Evolutionary conservation across 441 rosid genomes (phyloP).

Genomic region (Metrosideros polymorpha): DNA sequence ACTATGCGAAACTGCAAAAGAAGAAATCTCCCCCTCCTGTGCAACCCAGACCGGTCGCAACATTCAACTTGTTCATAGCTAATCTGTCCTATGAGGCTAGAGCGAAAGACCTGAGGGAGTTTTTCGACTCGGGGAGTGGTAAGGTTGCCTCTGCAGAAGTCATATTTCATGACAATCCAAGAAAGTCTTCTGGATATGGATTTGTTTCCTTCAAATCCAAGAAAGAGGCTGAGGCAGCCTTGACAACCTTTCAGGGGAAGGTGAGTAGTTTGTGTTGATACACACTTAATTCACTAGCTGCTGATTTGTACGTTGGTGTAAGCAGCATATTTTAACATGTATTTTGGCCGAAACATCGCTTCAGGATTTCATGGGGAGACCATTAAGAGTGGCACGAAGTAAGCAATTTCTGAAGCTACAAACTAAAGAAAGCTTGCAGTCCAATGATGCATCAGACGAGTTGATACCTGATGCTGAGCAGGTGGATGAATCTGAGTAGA

Average conservation of each 20-base stretch:
- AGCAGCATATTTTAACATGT: background rate
- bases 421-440: constrained; percentile 28
- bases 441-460: constrained; percentile 28
- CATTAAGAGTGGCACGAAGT: constrained; percentile 54
- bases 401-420: constrained; percentile 57
- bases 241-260: constrained; percentile 58
- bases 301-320: background rate
- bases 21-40: constrained; percentile 32
- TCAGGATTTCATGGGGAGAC: constrained; percentile 70
- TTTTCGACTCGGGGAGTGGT: constrained; percentile 41
- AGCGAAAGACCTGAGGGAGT: constrained; percentile 57
- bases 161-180: constrained; percentile 58
- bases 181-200: constrained; percentile 71
- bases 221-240: constrained; percentile 56
- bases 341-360: background rate
- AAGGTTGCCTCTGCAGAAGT: constrained; percentile 51
- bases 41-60: constrained; percentile 24
- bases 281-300: background rate
- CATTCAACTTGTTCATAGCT: constrained; percentile 64
- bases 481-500: background rate
- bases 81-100: constrained; percentile 63
- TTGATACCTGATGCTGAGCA: constrained; percentile 17
- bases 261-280: constrained; percentile 16
- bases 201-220: constrained; percentile 74
- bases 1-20: constrained; percentile 50